A percentile compares a stretch with the other conserved stretches of the same genome.
phyloP scores from a whole-genome alignment of 2,329 filamentous ascomycete species.

The Cladosporium phlei region DNA sequence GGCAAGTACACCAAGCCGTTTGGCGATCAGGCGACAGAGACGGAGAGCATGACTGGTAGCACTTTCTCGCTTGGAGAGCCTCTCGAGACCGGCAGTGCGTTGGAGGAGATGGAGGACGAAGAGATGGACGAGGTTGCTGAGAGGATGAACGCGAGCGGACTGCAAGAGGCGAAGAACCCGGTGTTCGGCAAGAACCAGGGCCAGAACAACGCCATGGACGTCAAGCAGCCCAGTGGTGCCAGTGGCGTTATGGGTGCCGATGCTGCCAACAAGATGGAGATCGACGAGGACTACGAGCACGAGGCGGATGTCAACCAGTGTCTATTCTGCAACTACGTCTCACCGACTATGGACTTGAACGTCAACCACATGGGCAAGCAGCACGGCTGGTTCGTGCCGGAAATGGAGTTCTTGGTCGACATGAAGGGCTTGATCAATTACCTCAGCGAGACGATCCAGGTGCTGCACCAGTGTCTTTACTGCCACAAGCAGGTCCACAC shows the following conservation, averaged over 20 bases:
- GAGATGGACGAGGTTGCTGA: constrained; percentile 76
- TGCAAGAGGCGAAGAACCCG: constrained; percentile 35
- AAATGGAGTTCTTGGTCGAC: constrained; percentile 77
- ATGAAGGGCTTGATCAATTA: constrained; percentile 74
- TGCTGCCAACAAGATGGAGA: constrained; percentile 41
- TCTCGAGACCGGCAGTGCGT: constrained; percentile 51
- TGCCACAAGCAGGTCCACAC: constrained; percentile 80
- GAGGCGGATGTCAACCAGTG: constrained; percentile 53
- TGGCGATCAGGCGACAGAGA: constrained; percentile 52
- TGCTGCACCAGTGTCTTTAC: constrained; percentile 78
- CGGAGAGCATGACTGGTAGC: constrained; percentile 73
- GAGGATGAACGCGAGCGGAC: constrained; percentile 63
- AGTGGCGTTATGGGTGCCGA: constrained; percentile 14
- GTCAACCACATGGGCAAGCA: constrained; percentile 83
- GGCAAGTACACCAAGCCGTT: constrained; percentile 38
- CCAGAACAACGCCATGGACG: constrained; percentile 14
- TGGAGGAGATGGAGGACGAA: constrained; percentile 55
- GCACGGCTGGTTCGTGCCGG: constrained; percentile 94
- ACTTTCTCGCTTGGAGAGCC: constrained; percentile 88
- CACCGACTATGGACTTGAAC: constrained; percentile 70
- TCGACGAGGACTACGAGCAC: constrained; percentile 30
- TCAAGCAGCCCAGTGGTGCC: constrained; percentile 17
- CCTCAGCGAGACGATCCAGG: constrained; percentile 72
- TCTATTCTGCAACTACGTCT: constrained; percentile 88
- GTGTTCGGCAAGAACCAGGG: constrained; percentile 18